Evolutionary conservation across 768 basidiomycete species (phyloP).

Genomic region (Daedaleopsis sinensis): DNA sequence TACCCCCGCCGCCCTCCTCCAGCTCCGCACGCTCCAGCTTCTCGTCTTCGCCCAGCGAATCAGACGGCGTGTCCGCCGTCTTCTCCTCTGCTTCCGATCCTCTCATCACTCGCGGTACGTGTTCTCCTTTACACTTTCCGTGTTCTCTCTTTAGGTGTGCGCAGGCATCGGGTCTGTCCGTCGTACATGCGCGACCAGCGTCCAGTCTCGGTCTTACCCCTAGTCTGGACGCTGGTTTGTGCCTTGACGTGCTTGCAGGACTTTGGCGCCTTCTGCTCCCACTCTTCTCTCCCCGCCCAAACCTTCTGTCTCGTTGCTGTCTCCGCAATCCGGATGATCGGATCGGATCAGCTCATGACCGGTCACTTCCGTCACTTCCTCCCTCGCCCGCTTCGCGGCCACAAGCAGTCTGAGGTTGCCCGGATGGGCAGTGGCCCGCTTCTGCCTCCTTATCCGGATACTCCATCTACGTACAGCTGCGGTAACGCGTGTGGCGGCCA

Average conservation of each 20-base stretch:
- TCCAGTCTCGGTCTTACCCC: constrained; percentile 3
- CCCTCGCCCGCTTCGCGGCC: not conserved
- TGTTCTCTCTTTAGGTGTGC: too few species aligned
- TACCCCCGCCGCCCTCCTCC: not conserved
- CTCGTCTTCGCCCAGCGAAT: constrained; percentile 3
- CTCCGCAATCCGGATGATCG: constrained; percentile 8
- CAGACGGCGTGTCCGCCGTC: not conserved
- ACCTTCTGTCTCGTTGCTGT: constrained; percentile 8
- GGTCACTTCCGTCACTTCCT: not conserved
- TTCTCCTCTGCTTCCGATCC: constrained; percentile 7
- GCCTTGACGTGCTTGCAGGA: not conserved
- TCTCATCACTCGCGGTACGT: constrained; percentile 5
- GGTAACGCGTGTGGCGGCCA: too few species aligned
- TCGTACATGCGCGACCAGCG: not conserved
- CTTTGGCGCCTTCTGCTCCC: constrained; percentile 8
- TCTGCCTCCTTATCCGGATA: too few species aligned
- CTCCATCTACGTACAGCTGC: too few species aligned
- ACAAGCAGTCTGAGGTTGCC: not conserved
- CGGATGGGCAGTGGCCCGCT: too few species aligned
- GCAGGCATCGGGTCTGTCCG: not conserved
- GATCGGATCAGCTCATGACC: constrained; percentile 20
- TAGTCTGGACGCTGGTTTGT: constrained; percentile 5
- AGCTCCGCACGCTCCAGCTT: not conserved
- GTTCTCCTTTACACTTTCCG: not conserved
- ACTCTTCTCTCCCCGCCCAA: constrained; percentile 1